Evolutionary conservation across 352 stramenopile genomes (phyloP), one percentile per base, ranked within the genome.

Genomic region (Pythium phragmiticola): DNA sequence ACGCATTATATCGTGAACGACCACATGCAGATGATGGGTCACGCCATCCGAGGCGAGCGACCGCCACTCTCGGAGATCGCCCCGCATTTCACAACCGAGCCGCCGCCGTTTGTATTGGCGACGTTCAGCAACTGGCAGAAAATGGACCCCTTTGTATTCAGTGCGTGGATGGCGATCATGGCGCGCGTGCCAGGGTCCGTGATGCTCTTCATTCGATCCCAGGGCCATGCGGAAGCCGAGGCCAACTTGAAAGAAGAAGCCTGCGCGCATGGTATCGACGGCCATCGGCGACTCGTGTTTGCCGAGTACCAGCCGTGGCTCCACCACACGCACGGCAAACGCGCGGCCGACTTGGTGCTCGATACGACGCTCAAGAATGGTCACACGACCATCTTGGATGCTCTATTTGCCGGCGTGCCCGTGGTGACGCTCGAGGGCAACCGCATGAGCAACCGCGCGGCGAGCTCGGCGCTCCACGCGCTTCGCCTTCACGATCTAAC

Each of bases 81-180:
- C 30, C 50, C 73, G 5, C 61, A 69, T 6, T 54, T 69, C 23
- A 16, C 16, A 16, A 16, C 4, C 33, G 11, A 50, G 52, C 30
- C 14, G 41, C 12, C 41, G 57, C 19, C 57, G 1, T 84, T 95
- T 33, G 73, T 91, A 0, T 94, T 96, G 49, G 85, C 84, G 16
- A 89, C 82, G 14, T 92, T 96, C 63, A 94, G 84, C 72, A 93
- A 94, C 62, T 94, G 82, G 77, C 85, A 93, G 69, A 96, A 96
- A 74, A 90, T 96, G 65, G 82, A 95, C 43, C 81, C 86, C 1
- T 63, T 45, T 17, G 58, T 92, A 28, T 95, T 94, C 64, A 66
- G 64, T 16, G 79, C 78, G 16, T 96, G 86, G 86, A 94, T 92
- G 84, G 68, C 82, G 34, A 89, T 94, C 45, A 48, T 96, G 21